Percentiles rank a stretch among this genome's conserved stretches.
These are phyloP conservation scores for Xerocomellus dryophilus DNA, from an alignment of 768 basidiomycete genomes.

Conservation along the genomic window DNA sequence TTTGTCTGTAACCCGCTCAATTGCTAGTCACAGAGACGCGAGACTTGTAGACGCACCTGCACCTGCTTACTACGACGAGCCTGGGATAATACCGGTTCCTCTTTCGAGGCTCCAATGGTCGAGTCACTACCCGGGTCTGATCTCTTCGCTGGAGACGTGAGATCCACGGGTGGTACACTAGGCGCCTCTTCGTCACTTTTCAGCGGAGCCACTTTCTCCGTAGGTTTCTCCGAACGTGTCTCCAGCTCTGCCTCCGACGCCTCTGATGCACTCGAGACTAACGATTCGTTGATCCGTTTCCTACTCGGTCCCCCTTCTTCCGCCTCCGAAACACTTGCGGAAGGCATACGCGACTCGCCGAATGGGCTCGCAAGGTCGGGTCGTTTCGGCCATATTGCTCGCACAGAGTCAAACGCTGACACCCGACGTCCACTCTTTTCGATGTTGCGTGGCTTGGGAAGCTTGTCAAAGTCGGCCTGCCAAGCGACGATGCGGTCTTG, in stretches of 20 bases:
- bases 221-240: slow-evolving; percentile 21
- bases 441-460: slow-evolving; percentile 66
- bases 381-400: slow-evolving; percentile 68
- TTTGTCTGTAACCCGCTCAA: slow-evolving; percentile 18
- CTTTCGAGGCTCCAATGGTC: slow-evolving; percentile 64
- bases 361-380: slow-evolving; percentile 53
- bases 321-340: slow-evolving; percentile 69
- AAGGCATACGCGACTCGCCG: slow-evolving; percentile 54
- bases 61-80: slow-evolving; percentile 28
- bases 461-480: slow-evolving; percentile 88
- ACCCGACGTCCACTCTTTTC: slow-evolving; percentile 53
- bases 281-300: slow-evolving; percentile 45
- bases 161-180: slow-evolving; percentile 6
- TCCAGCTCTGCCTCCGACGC: slow-evolving; percentile 61
- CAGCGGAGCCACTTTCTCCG: slow-evolving; percentile 15
- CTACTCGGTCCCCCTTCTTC: slow-evolving; percentile 54
- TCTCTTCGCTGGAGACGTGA: slow-evolving; percentile 30
- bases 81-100: slow-evolving; percentile 17
- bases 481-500: slow-evolving; percentile 96
- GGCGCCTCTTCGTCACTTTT: slow-evolving; percentile 19
- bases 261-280: slow-evolving; percentile 69
- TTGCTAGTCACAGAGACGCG: not conserved
- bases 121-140: slow-evolving; percentile 80
- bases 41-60: slow-evolving; percentile 26
- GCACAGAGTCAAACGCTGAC: slow-evolving; percentile 67